Conservation (phyloP, 768 basidiomycete genomes). For the Psilocybe cyanescens region DNA sequence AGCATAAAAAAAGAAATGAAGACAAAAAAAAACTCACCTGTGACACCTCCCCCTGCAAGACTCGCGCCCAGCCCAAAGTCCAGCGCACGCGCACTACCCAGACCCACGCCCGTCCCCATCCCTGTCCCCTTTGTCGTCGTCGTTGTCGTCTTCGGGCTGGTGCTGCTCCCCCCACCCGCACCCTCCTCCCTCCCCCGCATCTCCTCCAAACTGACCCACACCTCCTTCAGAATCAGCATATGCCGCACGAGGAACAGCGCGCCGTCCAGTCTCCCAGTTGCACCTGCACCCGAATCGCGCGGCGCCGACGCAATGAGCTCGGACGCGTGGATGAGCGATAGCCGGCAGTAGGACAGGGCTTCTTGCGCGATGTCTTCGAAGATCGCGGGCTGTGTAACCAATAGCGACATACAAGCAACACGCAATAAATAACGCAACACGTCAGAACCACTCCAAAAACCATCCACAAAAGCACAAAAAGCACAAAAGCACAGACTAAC, state of each 20-base stretch:
- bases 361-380: constrained; percentile 98
- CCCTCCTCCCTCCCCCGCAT: constrained; percentile 48
- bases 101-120: neutral
- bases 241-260: constrained; percentile 90
- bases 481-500: constrained; percentile 41
- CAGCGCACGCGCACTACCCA: constrained; percentile 12
- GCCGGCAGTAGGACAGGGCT: constrained; percentile 79
- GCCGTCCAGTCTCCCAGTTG: constrained; percentile 57
- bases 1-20: neutral
- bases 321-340: constrained; percentile 77
- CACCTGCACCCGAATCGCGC: constrained; percentile 35
- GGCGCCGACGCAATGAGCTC: constrained; percentile 54
- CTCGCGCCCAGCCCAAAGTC: constrained; percentile 13
- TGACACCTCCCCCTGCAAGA: constrained; percentile 43
- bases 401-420: neutral
- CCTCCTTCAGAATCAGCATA: constrained; percentile 89
- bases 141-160: neutral
- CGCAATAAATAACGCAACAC: neutral
- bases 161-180: neutral
- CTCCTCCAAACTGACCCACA: constrained; percentile 66
- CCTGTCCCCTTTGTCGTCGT: too few species aligned
- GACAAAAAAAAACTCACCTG: constrained; percentile 42
- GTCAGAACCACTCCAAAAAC: too few species aligned
- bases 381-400: constrained; percentile 74
- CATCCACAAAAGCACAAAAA: too few species aligned